These are phyloP conservation scores for Debaryomyces sp. DNA, from an alignment of 1,139 yeast genomes.

Conservation along the genomic window DNA sequence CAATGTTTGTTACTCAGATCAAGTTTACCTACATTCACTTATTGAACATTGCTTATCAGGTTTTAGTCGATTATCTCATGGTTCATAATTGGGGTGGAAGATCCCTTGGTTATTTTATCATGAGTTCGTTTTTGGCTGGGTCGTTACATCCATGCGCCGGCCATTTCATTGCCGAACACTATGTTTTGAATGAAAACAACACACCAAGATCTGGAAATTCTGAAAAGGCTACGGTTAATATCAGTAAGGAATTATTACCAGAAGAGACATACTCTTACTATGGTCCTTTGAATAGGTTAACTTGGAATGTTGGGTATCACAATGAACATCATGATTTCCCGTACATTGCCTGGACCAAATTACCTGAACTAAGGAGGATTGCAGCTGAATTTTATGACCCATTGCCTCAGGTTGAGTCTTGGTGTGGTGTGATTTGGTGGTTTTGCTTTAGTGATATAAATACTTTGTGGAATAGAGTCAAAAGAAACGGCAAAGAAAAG, in stretches of 20 bases:
- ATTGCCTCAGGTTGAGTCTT: constrained; percentile 74
- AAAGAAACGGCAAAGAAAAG: constrained; percentile 53
- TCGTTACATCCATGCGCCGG: constrained; percentile 94
- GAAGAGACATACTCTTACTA: constrained; percentile 88
- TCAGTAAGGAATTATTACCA: constrained; percentile 47
- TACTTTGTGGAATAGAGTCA: constrained; percentile 78
- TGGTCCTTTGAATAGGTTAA: constrained; percentile 72
- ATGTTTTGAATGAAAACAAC: constrained; percentile 66
- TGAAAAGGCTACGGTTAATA: constrained; percentile 24
- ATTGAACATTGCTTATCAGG: constrained; percentile 64
- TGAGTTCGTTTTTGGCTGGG: constrained; percentile 86
- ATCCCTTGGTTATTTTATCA: constrained; percentile 64
- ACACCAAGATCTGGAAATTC: constrained; percentile 28
- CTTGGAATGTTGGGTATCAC: constrained; percentile 94
- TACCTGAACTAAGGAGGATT: constrained; percentile 63
- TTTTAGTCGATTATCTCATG: constrained; percentile 57
- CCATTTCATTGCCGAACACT: constrained; percentile 93
- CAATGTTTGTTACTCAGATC: constrained; percentile 80
- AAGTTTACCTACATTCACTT: constrained; percentile 76
- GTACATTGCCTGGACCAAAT: constrained; percentile 84
- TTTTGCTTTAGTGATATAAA: constrained; percentile 72
- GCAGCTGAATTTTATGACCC: constrained; percentile 85
- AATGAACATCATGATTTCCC: constrained; percentile 97
- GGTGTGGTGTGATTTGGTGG: constrained; percentile 77
- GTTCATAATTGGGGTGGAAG: constrained; percentile 65